These are phyloP conservation scores for Nannochloris sp. DNA, from an alignment of 139 green algal genomes.

Conservation along the genomic window DNA sequence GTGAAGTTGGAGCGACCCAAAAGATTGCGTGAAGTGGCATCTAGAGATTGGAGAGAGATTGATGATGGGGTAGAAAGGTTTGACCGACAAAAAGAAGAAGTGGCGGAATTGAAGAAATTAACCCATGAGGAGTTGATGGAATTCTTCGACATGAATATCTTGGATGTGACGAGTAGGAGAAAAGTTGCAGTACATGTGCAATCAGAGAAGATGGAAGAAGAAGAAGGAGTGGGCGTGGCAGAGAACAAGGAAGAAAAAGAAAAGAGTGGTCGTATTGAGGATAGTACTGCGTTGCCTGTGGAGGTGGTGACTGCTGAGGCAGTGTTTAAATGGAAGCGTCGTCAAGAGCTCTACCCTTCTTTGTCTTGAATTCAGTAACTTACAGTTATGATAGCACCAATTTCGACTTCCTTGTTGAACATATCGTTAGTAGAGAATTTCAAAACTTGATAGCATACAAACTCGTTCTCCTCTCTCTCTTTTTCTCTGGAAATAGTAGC, in stretches of 20 bases:
- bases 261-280: not conserved
- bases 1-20: conserved; percentile 78
- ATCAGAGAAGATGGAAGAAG: not conserved
- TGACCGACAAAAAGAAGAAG: conserved; percentile 45
- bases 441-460: too few relatives aligned
- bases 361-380: too few relatives aligned
- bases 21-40: conserved; percentile 37
- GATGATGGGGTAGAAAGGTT: conserved; percentile 37
- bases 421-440: too few relatives aligned
- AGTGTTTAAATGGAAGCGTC: conserved; percentile 45
- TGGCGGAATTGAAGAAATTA: conserved; percentile 44
- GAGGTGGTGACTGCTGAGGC: not conserved
- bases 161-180: conserved; percentile 6
- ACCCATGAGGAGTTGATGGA: conserved; percentile 40
- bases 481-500: too few relatives aligned
- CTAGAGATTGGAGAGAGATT: conserved; percentile 48
- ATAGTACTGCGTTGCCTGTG: not conserved
- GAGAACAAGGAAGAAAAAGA: not conserved
- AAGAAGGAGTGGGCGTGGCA: not conserved
- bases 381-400: too few relatives aligned
- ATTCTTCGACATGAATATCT: conserved; percentile 42
- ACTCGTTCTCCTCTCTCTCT: too few relatives aligned
- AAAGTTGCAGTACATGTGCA: conserved; percentile 39
- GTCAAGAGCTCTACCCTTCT: conserved; percentile 35
- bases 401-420: too few relatives aligned